phyloP scores from a whole-genome alignment of 345 rosid genomes.

The Citrus inodora region DNA sequence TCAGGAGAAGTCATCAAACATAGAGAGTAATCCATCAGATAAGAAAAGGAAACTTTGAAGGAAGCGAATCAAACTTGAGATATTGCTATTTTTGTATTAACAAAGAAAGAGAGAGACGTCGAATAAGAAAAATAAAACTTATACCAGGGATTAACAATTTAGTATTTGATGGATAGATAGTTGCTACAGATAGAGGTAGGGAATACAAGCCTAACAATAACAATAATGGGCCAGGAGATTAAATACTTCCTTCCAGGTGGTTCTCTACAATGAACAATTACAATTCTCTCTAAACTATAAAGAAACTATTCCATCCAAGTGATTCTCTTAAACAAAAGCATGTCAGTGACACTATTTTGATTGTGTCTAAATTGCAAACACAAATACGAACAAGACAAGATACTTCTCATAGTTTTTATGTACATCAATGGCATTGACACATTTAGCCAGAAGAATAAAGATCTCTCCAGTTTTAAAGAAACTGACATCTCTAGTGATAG shows the following conservation, averaged over 20 bases:
- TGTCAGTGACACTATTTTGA: background rate
- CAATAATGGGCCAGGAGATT: background rate
- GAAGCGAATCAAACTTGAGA: no score
- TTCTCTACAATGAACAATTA: background rate
- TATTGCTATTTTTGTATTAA: no score
- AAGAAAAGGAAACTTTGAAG: no score
- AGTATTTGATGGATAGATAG: background rate
- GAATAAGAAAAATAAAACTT: background rate
- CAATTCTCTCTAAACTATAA: background rate
- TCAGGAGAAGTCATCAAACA: background rate
- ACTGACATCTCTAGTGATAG: background rate
- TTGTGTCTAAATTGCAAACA: slow-evolving; percentile 2
- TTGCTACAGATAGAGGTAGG: background rate
- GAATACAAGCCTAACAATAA: background rate
- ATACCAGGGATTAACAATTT: background rate
- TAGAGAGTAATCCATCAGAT: no score
- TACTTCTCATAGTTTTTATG: background rate
- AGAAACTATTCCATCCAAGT: background rate
- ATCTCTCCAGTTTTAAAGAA: background rate
- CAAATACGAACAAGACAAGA: background rate
- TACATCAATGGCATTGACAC: background rate
- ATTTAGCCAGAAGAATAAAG: background rate
- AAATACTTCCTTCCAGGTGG: background rate
- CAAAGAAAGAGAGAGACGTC: no score
- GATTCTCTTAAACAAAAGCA: background rate